Percentiles rank a stretch among this genome's conserved stretches.
Conservation (phyloP, 2,329 filamentous ascomycete species). For the Cladosporium austrohemisphaericum region DNA sequence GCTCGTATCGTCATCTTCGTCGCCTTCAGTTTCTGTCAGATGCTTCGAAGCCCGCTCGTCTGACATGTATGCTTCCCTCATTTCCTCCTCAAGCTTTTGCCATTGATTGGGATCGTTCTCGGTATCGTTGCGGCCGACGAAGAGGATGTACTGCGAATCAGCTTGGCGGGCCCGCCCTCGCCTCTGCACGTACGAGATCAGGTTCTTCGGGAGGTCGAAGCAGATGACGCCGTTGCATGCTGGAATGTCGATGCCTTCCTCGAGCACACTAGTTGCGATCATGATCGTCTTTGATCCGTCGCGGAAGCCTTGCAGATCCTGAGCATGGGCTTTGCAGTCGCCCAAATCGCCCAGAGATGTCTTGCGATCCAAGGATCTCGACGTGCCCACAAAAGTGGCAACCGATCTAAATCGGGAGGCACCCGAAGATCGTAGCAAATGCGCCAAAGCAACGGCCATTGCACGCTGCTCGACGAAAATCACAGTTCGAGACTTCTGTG, state of each 20-base stretch:
- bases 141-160: conserved; percentile 53
- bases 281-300: conserved; percentile 54
- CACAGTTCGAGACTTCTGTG: conserved; percentile 37
- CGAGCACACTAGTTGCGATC: conserved; percentile 55
- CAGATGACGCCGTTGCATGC: conserved; percentile 63
- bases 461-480: conserved; percentile 47
- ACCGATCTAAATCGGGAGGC: conserved; percentile 32
- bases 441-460: conserved; percentile 40
- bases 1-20: conserved; percentile 49
- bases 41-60: conserved; percentile 47
- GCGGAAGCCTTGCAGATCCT: conserved; percentile 53
- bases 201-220: conserved; percentile 58
- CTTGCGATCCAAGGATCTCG: conserved; percentile 41
- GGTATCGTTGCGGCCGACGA: conserved; percentile 41
- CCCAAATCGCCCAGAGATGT: conserved; percentile 49
- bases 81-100: conserved; percentile 65
- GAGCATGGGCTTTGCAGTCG: conserved; percentile 45
- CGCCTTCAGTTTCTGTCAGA: conserved; percentile 41
- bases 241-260: conserved; percentile 61
- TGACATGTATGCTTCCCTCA: conserved; percentile 63
- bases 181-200: conserved; percentile 64
- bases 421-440: conserved; percentile 17
- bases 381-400: conserved; percentile 55
- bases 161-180: conserved; percentile 59
- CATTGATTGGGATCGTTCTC: conserved; percentile 49